A percentile compares a stretch with the other conserved stretches of the same genome.
Conservation (phyloP, 2,329 filamentous ascomycete species). For the Alternaria sp. region DNA sequence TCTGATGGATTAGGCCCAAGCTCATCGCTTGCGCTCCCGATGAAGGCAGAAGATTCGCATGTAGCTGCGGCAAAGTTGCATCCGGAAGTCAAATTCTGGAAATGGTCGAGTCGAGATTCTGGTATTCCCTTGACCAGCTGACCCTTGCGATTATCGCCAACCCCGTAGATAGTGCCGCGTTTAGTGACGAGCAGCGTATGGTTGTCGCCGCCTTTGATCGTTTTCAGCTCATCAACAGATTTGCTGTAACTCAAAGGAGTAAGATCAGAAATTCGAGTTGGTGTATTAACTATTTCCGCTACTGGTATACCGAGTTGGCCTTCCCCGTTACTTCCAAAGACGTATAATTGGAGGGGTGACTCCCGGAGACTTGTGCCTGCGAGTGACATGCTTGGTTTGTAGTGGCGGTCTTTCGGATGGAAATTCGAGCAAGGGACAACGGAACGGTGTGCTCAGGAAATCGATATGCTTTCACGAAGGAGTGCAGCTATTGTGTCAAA, state of each 20-base stretch:
- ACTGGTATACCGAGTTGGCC: slow-evolving; percentile 61
- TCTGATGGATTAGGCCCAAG: background rate
- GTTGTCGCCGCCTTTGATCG: slow-evolving; percentile 76
- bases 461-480: background rate
- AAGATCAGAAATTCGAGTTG: slow-evolving; percentile 18
- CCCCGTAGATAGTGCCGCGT: slow-evolving; percentile 67
- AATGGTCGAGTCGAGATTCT: slow-evolving; percentile 6
- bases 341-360: slow-evolving; percentile 43
- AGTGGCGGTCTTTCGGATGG: background rate
- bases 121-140: slow-evolving; percentile 49
- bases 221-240: slow-evolving; percentile 17
- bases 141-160: slow-evolving; percentile 66
- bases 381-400: background rate
- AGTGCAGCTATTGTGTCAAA: too few species aligned
- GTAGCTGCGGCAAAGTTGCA: slow-evolving; percentile 27
- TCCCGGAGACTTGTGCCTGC: too few species aligned
- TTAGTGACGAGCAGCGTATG: slow-evolving; percentile 79
- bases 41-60: slow-evolving; percentile 39
- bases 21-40: slow-evolving; percentile 4
- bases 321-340: slow-evolving; percentile 62
- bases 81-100: background rate
- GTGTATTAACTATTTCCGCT: slow-evolving; percentile 49
- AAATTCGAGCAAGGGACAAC: background rate
- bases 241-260: background rate
- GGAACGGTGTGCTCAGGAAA: background rate